Evolutionary conservation across 2,329 filamentous ascomycete species (phyloP).

Genomic region (Furcasterigmium sp.): DNA sequence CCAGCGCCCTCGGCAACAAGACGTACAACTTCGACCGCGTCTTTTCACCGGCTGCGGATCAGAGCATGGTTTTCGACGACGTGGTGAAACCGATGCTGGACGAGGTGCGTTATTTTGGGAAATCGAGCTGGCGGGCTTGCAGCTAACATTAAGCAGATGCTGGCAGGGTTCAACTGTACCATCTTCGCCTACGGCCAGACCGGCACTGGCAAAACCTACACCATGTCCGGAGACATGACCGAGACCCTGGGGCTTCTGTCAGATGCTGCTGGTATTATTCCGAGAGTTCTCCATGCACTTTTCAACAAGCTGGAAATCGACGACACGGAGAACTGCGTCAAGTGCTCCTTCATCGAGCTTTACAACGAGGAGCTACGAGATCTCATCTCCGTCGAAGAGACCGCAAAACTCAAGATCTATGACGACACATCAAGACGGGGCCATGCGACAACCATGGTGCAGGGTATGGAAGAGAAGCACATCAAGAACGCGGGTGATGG

Average conservation of each 20-base stretch:
- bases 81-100: conserved; percentile 89
- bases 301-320: conserved; percentile 80
- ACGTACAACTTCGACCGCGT: conserved; percentile 96
- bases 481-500: conserved; percentile 81
- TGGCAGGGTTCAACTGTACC: conserved; percentile 93
- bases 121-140: too few species aligned
- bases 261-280: conserved; percentile 91
- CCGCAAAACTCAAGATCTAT: conserved; percentile 86
- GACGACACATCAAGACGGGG: conserved; percentile 85
- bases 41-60: conserved; percentile 91
- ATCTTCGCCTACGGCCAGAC: conserved; percentile 99
- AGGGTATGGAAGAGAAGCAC: conserved; percentile 96
- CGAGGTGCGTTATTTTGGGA: conserved; percentile 67
- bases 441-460: conserved; percentile 80
- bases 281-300: conserved; percentile 78
- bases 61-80: conserved; percentile 91
- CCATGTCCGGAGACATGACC: conserved; percentile 97
- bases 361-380: conserved; percentile 98
- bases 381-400: conserved; percentile 76
- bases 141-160: conserved; percentile 56
- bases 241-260: conserved; percentile 81
- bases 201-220: conserved; percentile 97
- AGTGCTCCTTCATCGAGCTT: conserved; percentile 96
- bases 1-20: conserved; percentile 90
- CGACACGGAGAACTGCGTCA: conserved; percentile 80